Conservation (phyloP, 306 rosid genomes). For the Ormosia emarginata region DNA sequence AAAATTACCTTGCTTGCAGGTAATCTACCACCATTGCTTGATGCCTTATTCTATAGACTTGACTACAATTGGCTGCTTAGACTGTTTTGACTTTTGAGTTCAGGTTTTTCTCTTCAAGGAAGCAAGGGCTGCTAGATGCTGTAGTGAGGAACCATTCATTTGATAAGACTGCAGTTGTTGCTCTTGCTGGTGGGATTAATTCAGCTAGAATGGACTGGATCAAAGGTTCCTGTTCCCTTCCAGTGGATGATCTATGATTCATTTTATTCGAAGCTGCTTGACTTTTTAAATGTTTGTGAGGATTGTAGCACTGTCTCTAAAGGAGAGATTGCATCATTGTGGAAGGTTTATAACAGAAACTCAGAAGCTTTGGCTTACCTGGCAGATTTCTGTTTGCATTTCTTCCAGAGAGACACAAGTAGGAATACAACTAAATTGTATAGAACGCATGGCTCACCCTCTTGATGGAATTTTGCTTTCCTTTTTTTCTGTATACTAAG, state of each 20-base stretch:
- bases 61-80: background rate
- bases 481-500: background rate
- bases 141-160: constrained; percentile 56
- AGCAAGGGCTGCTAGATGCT: constrained; percentile 93
- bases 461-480: background rate
- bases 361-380: constrained; percentile 74
- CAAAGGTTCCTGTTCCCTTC: constrained; percentile 71
- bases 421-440: constrained; percentile 24
- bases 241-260: constrained; percentile 86
- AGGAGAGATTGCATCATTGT: constrained; percentile 76
- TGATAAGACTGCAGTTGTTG: constrained; percentile 74
- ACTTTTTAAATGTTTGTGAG: constrained; percentile 65
- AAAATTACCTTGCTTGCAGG: constrained; percentile 88
- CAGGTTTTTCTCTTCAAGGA: constrained; percentile 96
- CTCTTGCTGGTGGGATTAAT: constrained; percentile 88
- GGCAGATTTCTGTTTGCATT: constrained; percentile 56
- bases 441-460: constrained; percentile 9
- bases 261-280: constrained; percentile 68
- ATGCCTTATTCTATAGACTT: background rate
- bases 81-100: constrained; percentile 23
- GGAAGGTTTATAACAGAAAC: constrained; percentile 78
- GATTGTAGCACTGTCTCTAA: constrained; percentile 68
- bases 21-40: constrained; percentile 9
- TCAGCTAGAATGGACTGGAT: constrained; percentile 87
- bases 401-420: constrained; percentile 21